phyloP scores from a whole-genome alignment of 306 rosid genomes.

The Cicer cuneatum region DNA sequence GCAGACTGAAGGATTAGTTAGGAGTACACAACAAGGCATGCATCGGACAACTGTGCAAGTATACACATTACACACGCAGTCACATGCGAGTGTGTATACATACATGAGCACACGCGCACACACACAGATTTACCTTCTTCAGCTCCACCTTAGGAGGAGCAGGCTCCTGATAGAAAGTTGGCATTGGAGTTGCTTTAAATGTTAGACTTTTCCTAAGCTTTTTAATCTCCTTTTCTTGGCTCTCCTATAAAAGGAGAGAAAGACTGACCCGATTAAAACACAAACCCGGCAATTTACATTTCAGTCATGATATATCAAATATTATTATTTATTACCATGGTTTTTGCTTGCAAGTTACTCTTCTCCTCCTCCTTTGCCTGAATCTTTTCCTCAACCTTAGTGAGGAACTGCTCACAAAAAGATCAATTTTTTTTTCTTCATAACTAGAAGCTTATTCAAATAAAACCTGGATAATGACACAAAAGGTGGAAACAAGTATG shows the following conservation, averaged over 20 bases:
- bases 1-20: conserved; percentile 15
- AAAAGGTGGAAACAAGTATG: conserved; percentile 19
- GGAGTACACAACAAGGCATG: conserved; percentile 9
- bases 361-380: conserved; percentile 90
- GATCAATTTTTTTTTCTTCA: conserved; percentile 2
- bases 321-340: conserved; percentile 75
- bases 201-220: conserved; percentile 72
- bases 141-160: conserved; percentile 71
- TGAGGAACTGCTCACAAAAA: conserved; percentile 73
- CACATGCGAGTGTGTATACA: background rate
- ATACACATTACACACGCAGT: background rate
- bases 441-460: conserved; percentile 35
- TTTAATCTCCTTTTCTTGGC: conserved; percentile 74
- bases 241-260: conserved; percentile 64
- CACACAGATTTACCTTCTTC: conserved; percentile 58
- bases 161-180: conserved; percentile 79
- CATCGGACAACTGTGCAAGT: background rate
- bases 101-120: too few species aligned
- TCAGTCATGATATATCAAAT: conserved; percentile 39
- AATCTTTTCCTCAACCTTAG: conserved; percentile 93
- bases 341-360: conserved; percentile 80
- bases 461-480: conserved; percentile 13
- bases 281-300: conserved; percentile 13
- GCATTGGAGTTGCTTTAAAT: conserved; percentile 81
- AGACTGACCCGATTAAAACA: conserved; percentile 23